phyloP scores from a whole-genome alignment of 352 stramenopile genomes.

The Phytopythium mirpurense region DNA sequence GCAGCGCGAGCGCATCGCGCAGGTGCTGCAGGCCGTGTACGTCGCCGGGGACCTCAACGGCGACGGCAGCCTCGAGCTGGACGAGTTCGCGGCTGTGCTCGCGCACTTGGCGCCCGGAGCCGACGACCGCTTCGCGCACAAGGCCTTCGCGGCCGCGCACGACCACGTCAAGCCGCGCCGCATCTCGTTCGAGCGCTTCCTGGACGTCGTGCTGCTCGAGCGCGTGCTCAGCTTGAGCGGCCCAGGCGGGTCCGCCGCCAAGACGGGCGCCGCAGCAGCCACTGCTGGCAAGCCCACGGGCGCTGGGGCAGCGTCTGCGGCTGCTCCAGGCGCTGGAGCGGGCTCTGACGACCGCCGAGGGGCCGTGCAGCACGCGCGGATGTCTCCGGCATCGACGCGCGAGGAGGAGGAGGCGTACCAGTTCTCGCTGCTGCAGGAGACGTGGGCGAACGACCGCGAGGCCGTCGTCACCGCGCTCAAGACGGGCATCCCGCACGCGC shows the following conservation, averaged over 20 bases:
- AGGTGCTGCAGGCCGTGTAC: conserved; percentile 72
- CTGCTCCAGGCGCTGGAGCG: no score
- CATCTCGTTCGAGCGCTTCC: conserved; percentile 57
- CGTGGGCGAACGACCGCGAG: conserved; percentile 57
- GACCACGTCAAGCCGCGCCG: conserved; percentile 49
- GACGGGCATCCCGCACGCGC: conserved; percentile 47
- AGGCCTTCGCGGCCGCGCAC: conserved; percentile 52
- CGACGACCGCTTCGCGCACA: conserved; percentile 52
- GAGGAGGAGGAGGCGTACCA: conserved; percentile 74
- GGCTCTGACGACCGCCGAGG: background rate
- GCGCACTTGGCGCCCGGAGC: conserved; percentile 43
- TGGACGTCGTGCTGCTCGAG: conserved; percentile 57
- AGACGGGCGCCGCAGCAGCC: no score
- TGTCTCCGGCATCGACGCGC: background rate
- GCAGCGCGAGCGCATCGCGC: conserved; percentile 47
- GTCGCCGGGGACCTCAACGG: conserved; percentile 58
- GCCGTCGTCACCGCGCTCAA: conserved; percentile 38
- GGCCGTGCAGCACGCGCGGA: background rate
- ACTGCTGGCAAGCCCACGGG: no score
- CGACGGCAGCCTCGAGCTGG: conserved; percentile 63
- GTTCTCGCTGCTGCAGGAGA: conserved; percentile 65
- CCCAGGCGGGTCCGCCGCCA: no score
- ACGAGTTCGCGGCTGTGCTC: conserved; percentile 69
- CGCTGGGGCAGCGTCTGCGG: no score
- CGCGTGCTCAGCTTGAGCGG: conserved; percentile 32